Percentiles rank a stretch among this genome's conserved stretches.
These are phyloP conservation scores for Tuber magnatum DNA, from an alignment of 495 filamentous ascomycete species.

Conservation along the genomic window DNA sequence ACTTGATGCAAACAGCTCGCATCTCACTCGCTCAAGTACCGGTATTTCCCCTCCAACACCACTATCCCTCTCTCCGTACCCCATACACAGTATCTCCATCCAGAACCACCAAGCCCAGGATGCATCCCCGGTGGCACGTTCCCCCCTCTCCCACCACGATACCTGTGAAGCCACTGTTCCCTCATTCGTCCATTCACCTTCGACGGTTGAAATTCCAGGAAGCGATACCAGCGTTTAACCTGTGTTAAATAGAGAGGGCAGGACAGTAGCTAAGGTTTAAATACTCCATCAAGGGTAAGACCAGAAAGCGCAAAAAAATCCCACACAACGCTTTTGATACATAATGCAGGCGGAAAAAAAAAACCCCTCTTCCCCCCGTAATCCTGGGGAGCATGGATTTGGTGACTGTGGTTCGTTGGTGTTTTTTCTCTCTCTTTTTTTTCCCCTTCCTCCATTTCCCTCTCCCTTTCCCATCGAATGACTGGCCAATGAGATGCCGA, in stretches of 20 bases:
- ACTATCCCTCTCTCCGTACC: not conserved
- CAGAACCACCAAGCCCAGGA: not conserved
- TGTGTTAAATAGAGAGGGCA: not conserved
- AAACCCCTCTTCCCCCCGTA: not conserved
- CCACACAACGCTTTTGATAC: not conserved
- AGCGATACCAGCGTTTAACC: not conserved
- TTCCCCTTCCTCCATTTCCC: too few species aligned
- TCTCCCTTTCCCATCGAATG: slow-evolving; percentile 1
- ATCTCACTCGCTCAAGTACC: not conserved
- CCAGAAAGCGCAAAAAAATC: not conserved
- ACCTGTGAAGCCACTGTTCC: not conserved
- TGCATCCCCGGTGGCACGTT: not conserved
- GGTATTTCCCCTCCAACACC: not conserved
- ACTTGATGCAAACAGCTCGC: not conserved
- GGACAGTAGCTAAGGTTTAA: not conserved
- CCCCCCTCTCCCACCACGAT: not conserved
- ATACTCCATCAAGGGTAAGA: not conserved
- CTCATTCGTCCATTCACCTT: not conserved
- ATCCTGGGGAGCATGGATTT: not conserved
- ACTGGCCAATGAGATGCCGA: slow-evolving; percentile 30
- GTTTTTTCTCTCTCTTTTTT: not conserved
- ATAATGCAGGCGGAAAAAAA: not conserved
- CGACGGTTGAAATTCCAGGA: not conserved
- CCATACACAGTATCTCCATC: not conserved
- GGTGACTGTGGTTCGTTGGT: not conserved